Evolutionary conservation across 495 filamentous ascomycete species (phyloP), one percentile per base, ranked within the genome.

Genomic region (Cercophora newfieldiana): DNA sequence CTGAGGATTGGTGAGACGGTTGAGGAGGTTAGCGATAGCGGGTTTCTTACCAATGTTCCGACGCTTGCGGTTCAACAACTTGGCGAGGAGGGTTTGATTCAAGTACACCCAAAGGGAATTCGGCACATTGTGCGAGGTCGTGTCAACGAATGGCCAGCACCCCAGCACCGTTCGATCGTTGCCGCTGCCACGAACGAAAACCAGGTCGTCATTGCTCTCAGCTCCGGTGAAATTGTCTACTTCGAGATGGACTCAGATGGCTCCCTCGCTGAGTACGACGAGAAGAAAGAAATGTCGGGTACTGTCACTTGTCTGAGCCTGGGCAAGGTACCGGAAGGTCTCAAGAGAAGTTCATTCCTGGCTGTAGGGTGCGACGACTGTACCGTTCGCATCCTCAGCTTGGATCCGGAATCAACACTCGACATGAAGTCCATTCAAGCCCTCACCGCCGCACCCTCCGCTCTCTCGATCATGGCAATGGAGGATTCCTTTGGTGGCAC

Each of bases 351-450:
- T 70, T 89, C 90, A 2, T 98, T 94, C 78, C 80, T 98, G 48
- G 96, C 96, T 62, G 96, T 99, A 59, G 96, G 96, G 12, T 97
- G 94, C 74, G 94, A 97, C 72, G 96, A 99, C 74, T 93, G 91
- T 31, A 97, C 96, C 1, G 93, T 99, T 48, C 89, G 96, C 49
- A 93, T 99, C 54, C 83, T 97, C 54, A 94, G 90, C 69, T 80
- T 97, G 59, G 93, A 96, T 71, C 92, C 93, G 0, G 94, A 97
- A 67, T 89, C 90, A 0, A 96, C 91, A 0, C 78, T 99, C 14
- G 92, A 97, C 69, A 93, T 90, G 74, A 95, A 95, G 70, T 96
- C 92, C 6, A 90, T 99, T 26, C 95, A 98, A 75, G 93, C 92
- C 7, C 77, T 97, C 60, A 95, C 93, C 2, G 93, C 95, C 18